These are phyloP conservation scores for Syncephalis plumigaleata DNA, from an alignment of 371 early-diverging fungal species.

Conservation along the genomic window DNA sequence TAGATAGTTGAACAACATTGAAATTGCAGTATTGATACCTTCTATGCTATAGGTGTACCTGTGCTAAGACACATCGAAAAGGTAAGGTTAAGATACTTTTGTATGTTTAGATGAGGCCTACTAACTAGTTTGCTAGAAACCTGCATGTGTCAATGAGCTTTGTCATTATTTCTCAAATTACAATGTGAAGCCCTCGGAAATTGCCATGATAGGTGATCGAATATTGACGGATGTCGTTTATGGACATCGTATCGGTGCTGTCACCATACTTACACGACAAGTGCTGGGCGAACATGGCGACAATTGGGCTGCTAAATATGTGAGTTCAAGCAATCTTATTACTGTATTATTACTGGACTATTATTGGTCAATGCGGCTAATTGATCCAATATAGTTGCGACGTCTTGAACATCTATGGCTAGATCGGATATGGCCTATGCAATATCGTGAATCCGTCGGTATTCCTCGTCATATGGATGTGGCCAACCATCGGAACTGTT, in stretches of 20 bases:
- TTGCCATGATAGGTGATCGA: constrained; percentile 80
- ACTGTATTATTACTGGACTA: too few species aligned
- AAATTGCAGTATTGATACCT: too few species aligned
- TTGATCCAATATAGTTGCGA: too few species aligned
- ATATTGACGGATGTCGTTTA: constrained; percentile 74
- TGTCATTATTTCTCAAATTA: background rate
- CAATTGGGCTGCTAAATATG: constrained; percentile 47
- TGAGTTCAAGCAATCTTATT: constrained; percentile 11
- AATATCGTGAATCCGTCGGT: too few species aligned
- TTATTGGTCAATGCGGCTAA: too few species aligned
- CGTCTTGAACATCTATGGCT: too few species aligned
- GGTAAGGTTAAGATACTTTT: constrained; percentile 9
- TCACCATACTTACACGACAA: constrained; percentile 49
- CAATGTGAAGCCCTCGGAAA: constrained; percentile 14
- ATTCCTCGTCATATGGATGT: too few species aligned
- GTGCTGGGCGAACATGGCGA: constrained; percentile 60
- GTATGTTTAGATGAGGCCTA: background rate
- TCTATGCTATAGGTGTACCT: too few species aligned
- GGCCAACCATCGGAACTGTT: too few species aligned
- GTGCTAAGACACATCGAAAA: constrained; percentile 20
- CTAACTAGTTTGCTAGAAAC: background rate
- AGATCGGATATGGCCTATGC: too few species aligned
- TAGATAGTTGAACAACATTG: too few species aligned
- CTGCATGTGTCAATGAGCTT: background rate
- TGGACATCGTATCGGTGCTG: constrained; percentile 59